A percentile compares a stretch with the other conserved stretches of the same genome.
phyloP scores from a whole-genome alignment of 2,329 filamentous ascomycete genomes.

The Claviceps purpurea region DNA sequence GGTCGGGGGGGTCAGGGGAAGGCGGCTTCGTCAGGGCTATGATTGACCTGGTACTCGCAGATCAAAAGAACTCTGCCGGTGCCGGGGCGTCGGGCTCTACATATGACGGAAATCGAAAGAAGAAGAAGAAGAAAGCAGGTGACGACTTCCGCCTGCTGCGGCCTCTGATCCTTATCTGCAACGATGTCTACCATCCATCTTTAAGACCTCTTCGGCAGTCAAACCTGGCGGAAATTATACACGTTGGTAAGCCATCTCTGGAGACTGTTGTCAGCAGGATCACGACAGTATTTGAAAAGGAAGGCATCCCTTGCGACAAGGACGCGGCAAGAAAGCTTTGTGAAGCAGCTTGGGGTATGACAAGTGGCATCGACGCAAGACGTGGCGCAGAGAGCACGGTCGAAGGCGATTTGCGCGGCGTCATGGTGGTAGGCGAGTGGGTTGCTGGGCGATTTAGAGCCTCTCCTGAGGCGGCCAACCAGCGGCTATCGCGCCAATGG shows the following conservation, averaged over 20 bases:
- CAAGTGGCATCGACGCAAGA: constrained; percentile 54
- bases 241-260: constrained; percentile 76
- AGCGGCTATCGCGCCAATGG: constrained; percentile 58
- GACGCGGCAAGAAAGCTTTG: constrained; percentile 79
- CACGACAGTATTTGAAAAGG: constrained; percentile 73
- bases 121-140: constrained; percentile 48
- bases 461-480: constrained; percentile 24
- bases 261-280: constrained; percentile 75
- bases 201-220: constrained; percentile 78
- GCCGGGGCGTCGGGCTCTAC: constrained; percentile 15
- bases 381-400: constrained; percentile 55
- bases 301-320: constrained; percentile 76
- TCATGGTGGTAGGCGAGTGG: constrained; percentile 83
- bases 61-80: constrained; percentile 58
- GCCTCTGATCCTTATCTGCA: constrained; percentile 88
- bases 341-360: constrained; percentile 72
- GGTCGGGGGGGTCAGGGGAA: constrained; percentile 64
- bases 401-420: constrained; percentile 62
- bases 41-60: constrained; percentile 75
- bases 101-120: constrained; percentile 25
- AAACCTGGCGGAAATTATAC: constrained; percentile 74
- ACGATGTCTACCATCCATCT: constrained; percentile 89
- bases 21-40: constrained; percentile 92
- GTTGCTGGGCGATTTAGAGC: constrained; percentile 58
- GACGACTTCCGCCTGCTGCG: constrained; percentile 80